A percentile compares a stretch with the other conserved stretches of the same genome.
Conservation (phyloP, 2,329 filamentous ascomycete genomes). For the Xylariales sp. region DNA sequence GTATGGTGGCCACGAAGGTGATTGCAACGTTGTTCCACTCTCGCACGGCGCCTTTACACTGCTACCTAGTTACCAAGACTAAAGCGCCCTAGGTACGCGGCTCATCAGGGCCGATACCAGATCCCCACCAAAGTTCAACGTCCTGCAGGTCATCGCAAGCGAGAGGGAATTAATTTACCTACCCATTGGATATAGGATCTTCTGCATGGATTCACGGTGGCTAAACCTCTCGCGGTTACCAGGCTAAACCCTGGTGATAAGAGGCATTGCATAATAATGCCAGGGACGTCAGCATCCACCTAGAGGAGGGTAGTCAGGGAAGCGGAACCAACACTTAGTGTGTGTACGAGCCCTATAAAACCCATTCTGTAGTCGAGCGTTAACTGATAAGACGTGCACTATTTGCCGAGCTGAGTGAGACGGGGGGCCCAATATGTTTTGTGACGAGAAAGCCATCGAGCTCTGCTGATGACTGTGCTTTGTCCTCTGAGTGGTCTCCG, state of each 20-base stretch:
- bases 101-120: constrained; percentile 22
- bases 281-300: constrained; percentile 8
- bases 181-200: constrained; percentile 36
- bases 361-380: not conserved
- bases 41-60: not conserved
- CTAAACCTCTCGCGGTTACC: constrained; percentile 25
- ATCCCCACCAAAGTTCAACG: constrained; percentile 16
- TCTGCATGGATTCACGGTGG: constrained; percentile 28
- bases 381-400: not conserved
- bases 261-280: constrained; percentile 12
- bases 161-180: constrained; percentile 34
- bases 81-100: not conserved
- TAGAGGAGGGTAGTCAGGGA: not conserved
- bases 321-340: not conserved
- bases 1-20: not conserved
- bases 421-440: not conserved
- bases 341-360: not conserved
- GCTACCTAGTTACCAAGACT: not conserved
- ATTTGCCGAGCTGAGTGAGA: not conserved
- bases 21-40: not conserved
- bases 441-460: not conserved
- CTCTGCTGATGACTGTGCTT: constrained; percentile 7
- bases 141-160: constrained; percentile 33
- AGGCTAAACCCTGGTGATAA: constrained; percentile 21
- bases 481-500: not conserved